phyloP scores from a whole-genome alignment of 805 yeast genomes.

The Lachancea waltii region DNA sequence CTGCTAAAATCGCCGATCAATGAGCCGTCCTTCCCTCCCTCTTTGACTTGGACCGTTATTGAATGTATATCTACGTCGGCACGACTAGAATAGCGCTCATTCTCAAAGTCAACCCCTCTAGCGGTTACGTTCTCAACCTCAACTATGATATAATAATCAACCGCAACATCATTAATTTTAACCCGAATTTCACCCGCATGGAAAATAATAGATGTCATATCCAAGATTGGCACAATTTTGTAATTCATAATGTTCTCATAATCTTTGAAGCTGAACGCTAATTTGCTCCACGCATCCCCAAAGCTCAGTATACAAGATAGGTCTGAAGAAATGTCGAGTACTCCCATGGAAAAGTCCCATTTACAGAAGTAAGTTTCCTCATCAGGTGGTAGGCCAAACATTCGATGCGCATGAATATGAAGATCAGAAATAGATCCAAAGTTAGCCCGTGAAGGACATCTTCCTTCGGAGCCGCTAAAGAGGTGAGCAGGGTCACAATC shows the following conservation, averaged over 20 bases:
- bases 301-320: conserved; percentile 42
- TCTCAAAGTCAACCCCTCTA: conserved; percentile 63
- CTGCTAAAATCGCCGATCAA: conserved; percentile 45
- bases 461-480: too few relatives aligned
- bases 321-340: conserved; percentile 45
- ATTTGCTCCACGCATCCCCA: conserved; percentile 36
- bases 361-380: conserved; percentile 85
- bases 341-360: conserved; percentile 78
- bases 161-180: conserved; percentile 33
- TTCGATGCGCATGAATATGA: conserved; percentile 75
- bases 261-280: conserved; percentile 63
- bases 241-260: conserved; percentile 66
- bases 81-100: conserved; percentile 53
- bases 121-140: conserved; percentile 30
- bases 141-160: conserved; percentile 22
- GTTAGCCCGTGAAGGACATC: too few relatives aligned
- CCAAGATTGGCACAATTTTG: conserved; percentile 51
- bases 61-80: conserved; percentile 45
- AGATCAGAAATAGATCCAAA: conserved; percentile 40
- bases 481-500: conserved; percentile 11
- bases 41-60: conserved; percentile 32
- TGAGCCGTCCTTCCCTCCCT: conserved; percentile 17
- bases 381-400: conserved; percentile 86
- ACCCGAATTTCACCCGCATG: conserved; percentile 43
- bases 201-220: conserved; percentile 61